These are phyloP conservation scores for Floccularia luteovirens DNA, from an alignment of 768 basidiomycete genomes.

Conservation along the genomic window DNA sequence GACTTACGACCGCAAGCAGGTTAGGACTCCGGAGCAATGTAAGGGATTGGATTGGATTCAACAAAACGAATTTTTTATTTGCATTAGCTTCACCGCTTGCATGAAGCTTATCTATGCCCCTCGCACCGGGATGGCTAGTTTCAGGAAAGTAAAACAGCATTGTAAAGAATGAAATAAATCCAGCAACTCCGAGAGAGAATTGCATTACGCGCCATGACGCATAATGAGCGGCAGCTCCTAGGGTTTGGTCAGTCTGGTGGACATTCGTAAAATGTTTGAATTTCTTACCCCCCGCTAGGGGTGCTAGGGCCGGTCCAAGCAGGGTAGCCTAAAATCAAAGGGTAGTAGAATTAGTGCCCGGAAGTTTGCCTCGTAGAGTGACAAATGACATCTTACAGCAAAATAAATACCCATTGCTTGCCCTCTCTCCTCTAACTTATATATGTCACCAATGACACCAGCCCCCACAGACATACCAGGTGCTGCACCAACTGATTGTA, in stretches of 20 bases:
- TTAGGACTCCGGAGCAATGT: constrained; percentile 52
- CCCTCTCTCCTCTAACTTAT: constrained; percentile 47
- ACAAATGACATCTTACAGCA: constrained; percentile 20
- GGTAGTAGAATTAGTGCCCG: too few species aligned
- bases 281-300: constrained; percentile 47
- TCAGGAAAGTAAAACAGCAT: constrained; percentile 52
- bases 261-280: too few species aligned
- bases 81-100: constrained; percentile 9
- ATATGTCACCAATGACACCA: constrained; percentile 54
- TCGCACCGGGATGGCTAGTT: constrained; percentile 53
- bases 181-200: constrained; percentile 29
- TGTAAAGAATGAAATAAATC: constrained; percentile 27
- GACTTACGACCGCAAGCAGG: constrained; percentile 43
- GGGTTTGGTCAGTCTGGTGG: too few species aligned
- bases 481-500: constrained; percentile 61
- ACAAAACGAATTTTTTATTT: constrained; percentile 25
- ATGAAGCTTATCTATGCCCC: constrained; percentile 42
- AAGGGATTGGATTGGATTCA: constrained; percentile 55
- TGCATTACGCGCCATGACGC: constrained; percentile 65
- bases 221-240: constrained; percentile 47
- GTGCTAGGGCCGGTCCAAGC: constrained; percentile 56
- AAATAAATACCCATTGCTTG: constrained; percentile 26
- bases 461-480: constrained; percentile 42
- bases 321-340: constrained; percentile 41
- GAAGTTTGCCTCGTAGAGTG: not conserved